Percentiles rank a stretch among this genome's conserved stretches.
These are phyloP conservation scores for Rutstroemia sp. DNA, from an alignment of 2,329 filamentous ascomycete genomes.

Conservation along the genomic window DNA sequence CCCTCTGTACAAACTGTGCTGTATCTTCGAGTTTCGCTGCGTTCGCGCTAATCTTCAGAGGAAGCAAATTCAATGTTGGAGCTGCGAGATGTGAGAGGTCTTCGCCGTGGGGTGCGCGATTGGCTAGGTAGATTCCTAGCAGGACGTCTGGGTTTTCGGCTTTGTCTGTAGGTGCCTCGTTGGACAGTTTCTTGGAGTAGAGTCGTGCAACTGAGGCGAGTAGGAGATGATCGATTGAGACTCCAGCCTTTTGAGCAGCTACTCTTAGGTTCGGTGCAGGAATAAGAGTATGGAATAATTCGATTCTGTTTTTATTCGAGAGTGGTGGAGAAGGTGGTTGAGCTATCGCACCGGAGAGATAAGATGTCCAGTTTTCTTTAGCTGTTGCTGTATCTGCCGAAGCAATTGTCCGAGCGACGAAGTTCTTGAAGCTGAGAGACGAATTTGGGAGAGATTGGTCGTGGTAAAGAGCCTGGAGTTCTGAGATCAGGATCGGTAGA, in stretches of 20 bases:
- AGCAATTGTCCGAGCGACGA: slow-evolving; percentile 36
- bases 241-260: slow-evolving; percentile 41
- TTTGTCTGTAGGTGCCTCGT: slow-evolving; percentile 20
- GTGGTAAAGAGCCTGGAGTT: slow-evolving; percentile 40
- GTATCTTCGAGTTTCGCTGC: slow-evolving; percentile 28
- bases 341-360: slow-evolving; percentile 24
- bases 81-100: slow-evolving; percentile 43
- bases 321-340: neutral
- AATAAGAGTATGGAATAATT: slow-evolving; percentile 41
- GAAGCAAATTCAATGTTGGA: slow-evolving; percentile 75
- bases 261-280: slow-evolving; percentile 37
- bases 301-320: slow-evolving; percentile 15
- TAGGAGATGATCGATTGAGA: slow-evolving; percentile 68
- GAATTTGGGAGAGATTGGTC: slow-evolving; percentile 4
- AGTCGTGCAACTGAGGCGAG: slow-evolving; percentile 59
- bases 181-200: too few relatives aligned
- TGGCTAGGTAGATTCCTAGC: slow-evolving; percentile 78
- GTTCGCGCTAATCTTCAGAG: slow-evolving; percentile 48
- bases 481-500: slow-evolving; percentile 53
- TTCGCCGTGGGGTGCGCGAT: slow-evolving; percentile 50
- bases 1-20: slow-evolving; percentile 57
- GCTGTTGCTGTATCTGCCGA: slow-evolving; percentile 17
- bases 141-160: slow-evolving; percentile 36
- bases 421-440: slow-evolving; percentile 18
- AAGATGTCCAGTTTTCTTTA: slow-evolving; percentile 37